Evolutionary conservation across 2,329 filamentous ascomycete species (phyloP).

Genomic region (Berkeleyomyces rouxiae): DNA sequence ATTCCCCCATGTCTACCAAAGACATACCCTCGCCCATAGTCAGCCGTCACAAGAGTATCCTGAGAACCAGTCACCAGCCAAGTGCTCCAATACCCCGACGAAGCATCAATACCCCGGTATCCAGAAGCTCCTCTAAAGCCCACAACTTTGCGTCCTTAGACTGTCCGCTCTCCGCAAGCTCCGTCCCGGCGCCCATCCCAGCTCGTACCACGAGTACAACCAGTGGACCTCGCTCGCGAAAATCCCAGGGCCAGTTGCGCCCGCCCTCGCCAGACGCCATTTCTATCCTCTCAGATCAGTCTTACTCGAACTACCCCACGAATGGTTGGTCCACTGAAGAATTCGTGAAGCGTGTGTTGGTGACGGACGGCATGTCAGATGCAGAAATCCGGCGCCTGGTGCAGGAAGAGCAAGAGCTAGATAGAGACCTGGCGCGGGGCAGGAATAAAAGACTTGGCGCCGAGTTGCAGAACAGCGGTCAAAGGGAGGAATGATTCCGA

Average conservation of each 20-base stretch:
- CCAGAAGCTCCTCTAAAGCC: background rate
- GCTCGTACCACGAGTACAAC: background rate
- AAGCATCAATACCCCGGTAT: background rate
- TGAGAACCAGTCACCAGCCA: background rate
- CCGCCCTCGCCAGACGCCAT: constrained; percentile 3
- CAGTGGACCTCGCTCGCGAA: background rate
- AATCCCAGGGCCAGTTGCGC: constrained; percentile 9
- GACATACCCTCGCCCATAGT: background rate
- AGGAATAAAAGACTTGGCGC: constrained; percentile 15
- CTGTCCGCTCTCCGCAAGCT: background rate
- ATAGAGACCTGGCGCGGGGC: constrained; percentile 37
- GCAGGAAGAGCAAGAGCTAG: constrained; percentile 40
- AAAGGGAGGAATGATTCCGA: background rate
- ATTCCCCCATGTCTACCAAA: background rate
- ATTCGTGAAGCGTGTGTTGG: constrained; percentile 30
- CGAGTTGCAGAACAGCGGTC: constrained; percentile 14
- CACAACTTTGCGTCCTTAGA: background rate
- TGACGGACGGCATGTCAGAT: constrained; percentile 44
- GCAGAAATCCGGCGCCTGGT: constrained; percentile 38
- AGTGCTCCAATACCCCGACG: background rate
- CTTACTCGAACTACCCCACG: constrained; percentile 10
- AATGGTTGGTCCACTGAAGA: constrained; percentile 14
- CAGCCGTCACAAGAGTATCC: background rate
- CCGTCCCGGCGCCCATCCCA: background rate
- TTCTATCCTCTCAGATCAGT: background rate